A percentile compares a stretch with the other conserved stretches of the same genome.
These are phyloP conservation scores for Blastocystis sp. DNA, from an alignment of 352 stramenopile genomes.

Conservation along the genomic window DNA sequence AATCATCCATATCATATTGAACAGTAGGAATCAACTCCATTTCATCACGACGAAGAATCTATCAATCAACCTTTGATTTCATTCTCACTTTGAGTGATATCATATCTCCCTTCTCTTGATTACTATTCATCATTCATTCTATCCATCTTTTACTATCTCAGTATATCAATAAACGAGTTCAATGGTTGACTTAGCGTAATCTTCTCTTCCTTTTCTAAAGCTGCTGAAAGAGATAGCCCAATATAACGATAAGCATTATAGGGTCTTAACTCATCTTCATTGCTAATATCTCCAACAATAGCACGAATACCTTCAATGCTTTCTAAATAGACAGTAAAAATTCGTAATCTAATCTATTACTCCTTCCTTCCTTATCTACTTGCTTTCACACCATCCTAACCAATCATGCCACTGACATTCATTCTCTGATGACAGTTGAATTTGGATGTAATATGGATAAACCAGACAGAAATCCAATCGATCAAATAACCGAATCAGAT, in stretches of 20 bases:
- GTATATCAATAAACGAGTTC: background rate
- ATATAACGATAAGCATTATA: background rate
- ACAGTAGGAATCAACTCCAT: background rate
- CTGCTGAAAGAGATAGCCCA: background rate
- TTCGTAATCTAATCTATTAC: background rate
- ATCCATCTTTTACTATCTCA: background rate
- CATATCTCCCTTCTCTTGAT: background rate
- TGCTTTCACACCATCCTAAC: slow-evolving; percentile 32
- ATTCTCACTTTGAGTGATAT: background rate
- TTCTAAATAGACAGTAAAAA: background rate
- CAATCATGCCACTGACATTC: background rate
- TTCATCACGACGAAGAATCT: background rate
- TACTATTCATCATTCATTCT: background rate
- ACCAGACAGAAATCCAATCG: background rate
- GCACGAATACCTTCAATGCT: background rate
- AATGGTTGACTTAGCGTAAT: background rate
- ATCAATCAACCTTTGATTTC: background rate
- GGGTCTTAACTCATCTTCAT: background rate
- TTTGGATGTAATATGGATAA: background rate
- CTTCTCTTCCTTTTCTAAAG: background rate
- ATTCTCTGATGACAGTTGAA: background rate
- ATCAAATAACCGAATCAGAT: background rate
- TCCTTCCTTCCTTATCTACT: background rate
- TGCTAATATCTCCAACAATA: background rate
- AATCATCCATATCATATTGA: background rate